Evolutionary conservation across 345 rosid genomes (phyloP).

Genomic region (Gossypium bickii): DNA sequence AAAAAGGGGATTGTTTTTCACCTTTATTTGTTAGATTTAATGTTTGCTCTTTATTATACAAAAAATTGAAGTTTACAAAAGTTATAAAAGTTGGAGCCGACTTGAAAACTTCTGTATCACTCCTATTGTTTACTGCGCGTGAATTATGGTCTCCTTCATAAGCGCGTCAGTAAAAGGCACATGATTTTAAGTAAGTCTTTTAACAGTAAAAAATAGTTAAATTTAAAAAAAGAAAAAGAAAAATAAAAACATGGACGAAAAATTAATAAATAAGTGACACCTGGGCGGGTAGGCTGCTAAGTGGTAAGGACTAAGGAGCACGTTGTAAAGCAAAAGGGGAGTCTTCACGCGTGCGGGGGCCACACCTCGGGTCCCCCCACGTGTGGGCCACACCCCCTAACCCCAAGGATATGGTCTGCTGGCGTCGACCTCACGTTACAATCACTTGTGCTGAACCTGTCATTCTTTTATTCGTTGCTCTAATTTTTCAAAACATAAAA

Average conservation of each 20-base stretch:
- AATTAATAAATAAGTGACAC: neutral
- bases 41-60: neutral
- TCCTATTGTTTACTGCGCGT: neutral
- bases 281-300: conserved; percentile 20
- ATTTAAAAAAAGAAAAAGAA: neutral
- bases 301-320: conserved; percentile 16
- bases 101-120: neutral
- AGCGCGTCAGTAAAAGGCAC: neutral
- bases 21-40: neutral
- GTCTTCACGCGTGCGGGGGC: conserved; percentile 37
- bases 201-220: neutral
- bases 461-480: neutral
- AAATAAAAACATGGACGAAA: neutral
- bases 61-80: neutral
- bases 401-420: conserved; percentile 24
- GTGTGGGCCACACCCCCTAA: conserved; percentile 22
- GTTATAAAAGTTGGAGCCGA: neutral
- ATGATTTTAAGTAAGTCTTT: neutral
- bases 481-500: too few species aligned
- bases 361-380: conserved; percentile 26
- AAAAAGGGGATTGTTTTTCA: neutral
- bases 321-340: conserved; percentile 21
- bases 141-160: neutral
- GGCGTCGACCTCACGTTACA: conserved; percentile 36
- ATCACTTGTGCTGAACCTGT: conserved; percentile 1